Percentiles rank a stretch among this genome's conserved stretches.
Evolutionary conservation across 257 asterid species (phyloP).

Genomic region (Haberlea rhodopensis): DNA sequence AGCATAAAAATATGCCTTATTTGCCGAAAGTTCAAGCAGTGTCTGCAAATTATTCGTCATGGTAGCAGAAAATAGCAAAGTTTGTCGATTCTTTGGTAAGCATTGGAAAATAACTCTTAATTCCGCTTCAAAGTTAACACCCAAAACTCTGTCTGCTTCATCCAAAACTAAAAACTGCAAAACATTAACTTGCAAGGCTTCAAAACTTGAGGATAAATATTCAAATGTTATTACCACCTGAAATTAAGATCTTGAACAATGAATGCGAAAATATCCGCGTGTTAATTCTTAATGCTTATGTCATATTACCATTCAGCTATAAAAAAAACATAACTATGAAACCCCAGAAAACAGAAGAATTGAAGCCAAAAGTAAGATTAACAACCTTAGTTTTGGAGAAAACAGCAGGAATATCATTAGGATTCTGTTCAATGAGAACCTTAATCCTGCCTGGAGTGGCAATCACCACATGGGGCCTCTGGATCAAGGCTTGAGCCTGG

Average conservation of each 20-base stretch:
- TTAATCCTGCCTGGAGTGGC: slow-evolving; percentile 97
- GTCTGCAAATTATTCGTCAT: slow-evolving; percentile 78
- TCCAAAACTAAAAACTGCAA: slow-evolving; percentile 90
- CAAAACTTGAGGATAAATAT: background rate
- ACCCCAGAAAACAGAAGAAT: background rate
- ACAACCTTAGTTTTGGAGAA: slow-evolving; percentile 76
- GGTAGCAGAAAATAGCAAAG: slow-evolving; percentile 91
- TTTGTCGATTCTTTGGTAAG: slow-evolving; percentile 83
- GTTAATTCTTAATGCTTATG: no score
- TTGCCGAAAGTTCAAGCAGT: slow-evolving; percentile 77
- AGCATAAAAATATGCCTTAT: slow-evolving; percentile 81
- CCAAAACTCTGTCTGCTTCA: slow-evolving; percentile 95
- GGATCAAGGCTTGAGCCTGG: slow-evolving; percentile 67
- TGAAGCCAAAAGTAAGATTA: background rate
- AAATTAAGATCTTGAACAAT: slow-evolving; percentile 5
- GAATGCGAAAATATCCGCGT: no score
- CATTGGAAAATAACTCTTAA: slow-evolving; percentile 77
- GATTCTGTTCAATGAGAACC: slow-evolving; percentile 72
- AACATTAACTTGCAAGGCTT: slow-evolving; percentile 23
- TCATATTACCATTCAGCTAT: no score
- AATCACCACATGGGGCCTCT: slow-evolving; percentile 83
- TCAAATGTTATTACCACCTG: no score
- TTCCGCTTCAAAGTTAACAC: slow-evolving; percentile 81
- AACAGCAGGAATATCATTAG: slow-evolving; percentile 70
- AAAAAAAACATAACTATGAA: slow-evolving; percentile 7